Base-by-base conservation (phyloP, 306 rosid genomes). In the Dryas alaskensis region DNA sequence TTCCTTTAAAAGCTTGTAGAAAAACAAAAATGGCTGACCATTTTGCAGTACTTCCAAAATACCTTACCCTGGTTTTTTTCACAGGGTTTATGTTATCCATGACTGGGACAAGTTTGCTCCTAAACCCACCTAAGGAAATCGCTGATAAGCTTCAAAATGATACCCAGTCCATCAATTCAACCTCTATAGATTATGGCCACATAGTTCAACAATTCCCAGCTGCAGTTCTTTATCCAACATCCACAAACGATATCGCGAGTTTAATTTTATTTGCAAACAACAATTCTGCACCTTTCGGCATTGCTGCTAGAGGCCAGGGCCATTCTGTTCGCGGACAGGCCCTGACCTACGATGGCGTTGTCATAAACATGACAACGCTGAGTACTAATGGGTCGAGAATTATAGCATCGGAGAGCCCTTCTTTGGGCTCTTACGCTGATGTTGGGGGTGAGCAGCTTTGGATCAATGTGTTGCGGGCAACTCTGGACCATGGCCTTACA, bases 281-380 rank as follows among this genome's bases (percentile, higher is more conserved):
- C 11, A 63, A 48, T 2, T 44, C 70, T 4, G n/a, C 14, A 0
- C 58, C 60, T n/a, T 8, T 83, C 31, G 31, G 72, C 6, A 54
- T 92, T 6, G 96, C 94, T 0, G 86, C 93, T 1, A 80, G 92
- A 72, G 99, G 99, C 6, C 90, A 82, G 13, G 98, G 75, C 1
- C 99, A 95, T 74, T 95, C 96, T 0, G 83, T 82, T n/a, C 80
- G 79, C 0, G 99, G 98, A n/a, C 98, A 95, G 59, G 69, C 92
- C 58, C 82, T 85, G 89, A 73, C 96, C 25, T 31, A 10, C 31
- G 73, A 73, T 7, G 99, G 99, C 4, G 59, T 95, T n/a, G 98
- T 92, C 57, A 82, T 95, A 50, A 90, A 92, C 31, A 92, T 95
- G 99, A 81, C 88, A 0, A 55, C 76, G 1, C 43, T 94, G 68